These are phyloP conservation scores for Catunica adiposa DNA, from an alignment of 2,329 filamentous ascomycete species.

Conservation along the genomic window DNA sequence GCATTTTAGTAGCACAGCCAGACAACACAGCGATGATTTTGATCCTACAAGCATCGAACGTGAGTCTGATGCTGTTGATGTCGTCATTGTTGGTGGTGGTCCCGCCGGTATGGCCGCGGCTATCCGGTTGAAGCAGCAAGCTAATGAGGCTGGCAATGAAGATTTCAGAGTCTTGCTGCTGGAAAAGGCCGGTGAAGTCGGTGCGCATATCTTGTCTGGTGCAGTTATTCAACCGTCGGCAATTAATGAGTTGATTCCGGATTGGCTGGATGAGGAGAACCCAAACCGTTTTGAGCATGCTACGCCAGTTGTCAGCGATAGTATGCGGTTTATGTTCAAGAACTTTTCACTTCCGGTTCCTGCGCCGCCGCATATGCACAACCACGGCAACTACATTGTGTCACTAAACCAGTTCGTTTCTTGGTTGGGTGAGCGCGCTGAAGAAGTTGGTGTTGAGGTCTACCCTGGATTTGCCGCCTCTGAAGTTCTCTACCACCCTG, in stretches of 20 bases:
- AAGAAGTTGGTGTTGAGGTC: slow-evolving; percentile 88
- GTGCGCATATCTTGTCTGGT: slow-evolving; percentile 87
- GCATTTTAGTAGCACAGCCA: slow-evolving; percentile 10
- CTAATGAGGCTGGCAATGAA: slow-evolving; percentile 86
- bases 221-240: slow-evolving; percentile 85
- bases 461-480: slow-evolving; percentile 93
- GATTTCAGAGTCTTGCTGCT: slow-evolving; percentile 85
- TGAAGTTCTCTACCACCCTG: slow-evolving; percentile 71
- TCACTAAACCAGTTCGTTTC: slow-evolving; percentile 88
- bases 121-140: slow-evolving; percentile 87
- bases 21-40: slow-evolving; percentile 30
- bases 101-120: slow-evolving; percentile 84
- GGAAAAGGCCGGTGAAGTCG: slow-evolving; percentile 89
- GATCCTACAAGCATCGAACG: slow-evolving; percentile 58
- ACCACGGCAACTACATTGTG: slow-evolving; percentile 94
- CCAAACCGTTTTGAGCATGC: slow-evolving; percentile 72
- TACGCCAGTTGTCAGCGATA: slow-evolving; percentile 67
- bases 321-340: slow-evolving; percentile 89
- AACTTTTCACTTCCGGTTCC: slow-evolving; percentile 63
- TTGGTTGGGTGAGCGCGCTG: slow-evolving; percentile 92
- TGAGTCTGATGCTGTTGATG: slow-evolving; percentile 85
- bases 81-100: slow-evolving; percentile 93
- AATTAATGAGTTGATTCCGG: slow-evolving; percentile 76
- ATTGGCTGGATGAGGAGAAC: slow-evolving; percentile 85
- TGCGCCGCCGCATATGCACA: slow-evolving; percentile 91